Evolutionary conservation across 2,329 filamentous ascomycete species (phyloP).

Genomic region (Calonectria montana): DNA sequence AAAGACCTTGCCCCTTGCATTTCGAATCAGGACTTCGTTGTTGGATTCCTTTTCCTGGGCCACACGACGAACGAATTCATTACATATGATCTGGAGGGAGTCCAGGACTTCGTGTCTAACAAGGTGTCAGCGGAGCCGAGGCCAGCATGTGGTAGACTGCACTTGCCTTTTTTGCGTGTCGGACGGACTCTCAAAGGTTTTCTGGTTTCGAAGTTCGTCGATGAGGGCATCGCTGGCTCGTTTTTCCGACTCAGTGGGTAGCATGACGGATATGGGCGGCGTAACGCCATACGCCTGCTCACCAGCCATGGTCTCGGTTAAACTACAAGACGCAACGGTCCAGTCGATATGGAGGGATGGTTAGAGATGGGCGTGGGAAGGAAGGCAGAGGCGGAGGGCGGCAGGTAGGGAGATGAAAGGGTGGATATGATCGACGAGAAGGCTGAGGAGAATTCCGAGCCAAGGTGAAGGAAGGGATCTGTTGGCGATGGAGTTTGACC

Average conservation of each 20-base stretch:
- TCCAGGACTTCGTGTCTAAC: constrained; percentile 76
- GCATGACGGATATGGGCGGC: constrained; percentile 80
- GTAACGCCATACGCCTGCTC: constrained; percentile 74
- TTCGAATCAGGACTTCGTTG: constrained; percentile 81
- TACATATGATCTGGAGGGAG: constrained; percentile 81
- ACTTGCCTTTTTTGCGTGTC: constrained; percentile 85
- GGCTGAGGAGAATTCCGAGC: constrained; percentile 2
- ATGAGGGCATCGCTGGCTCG: constrained; percentile 82
- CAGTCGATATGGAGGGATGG: constrained; percentile 10
- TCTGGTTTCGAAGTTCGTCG: constrained; percentile 86
- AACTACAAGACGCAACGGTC: constrained; percentile 2
- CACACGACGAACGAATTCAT: constrained; percentile 88
- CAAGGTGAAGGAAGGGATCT: neutral
- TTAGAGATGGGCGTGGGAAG: neutral
- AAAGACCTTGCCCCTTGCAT: constrained; percentile 91
- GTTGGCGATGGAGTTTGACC: neutral
- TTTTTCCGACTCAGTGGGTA: constrained; percentile 83
- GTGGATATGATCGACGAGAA: constrained; percentile 5
- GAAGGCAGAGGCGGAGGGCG: neutral
- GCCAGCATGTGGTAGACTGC: neutral
- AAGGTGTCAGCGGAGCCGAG: constrained; percentile 22
- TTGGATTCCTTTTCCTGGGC: constrained; percentile 77
- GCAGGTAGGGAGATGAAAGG: neutral
- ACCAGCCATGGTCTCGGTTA: constrained; percentile 46
- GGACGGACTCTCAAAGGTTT: constrained; percentile 87